Percentiles rank a stretch among this genome's conserved stretches.
Conservation (phyloP, 352 stramenopile genomes). For the Pythium biforme region DNA sequence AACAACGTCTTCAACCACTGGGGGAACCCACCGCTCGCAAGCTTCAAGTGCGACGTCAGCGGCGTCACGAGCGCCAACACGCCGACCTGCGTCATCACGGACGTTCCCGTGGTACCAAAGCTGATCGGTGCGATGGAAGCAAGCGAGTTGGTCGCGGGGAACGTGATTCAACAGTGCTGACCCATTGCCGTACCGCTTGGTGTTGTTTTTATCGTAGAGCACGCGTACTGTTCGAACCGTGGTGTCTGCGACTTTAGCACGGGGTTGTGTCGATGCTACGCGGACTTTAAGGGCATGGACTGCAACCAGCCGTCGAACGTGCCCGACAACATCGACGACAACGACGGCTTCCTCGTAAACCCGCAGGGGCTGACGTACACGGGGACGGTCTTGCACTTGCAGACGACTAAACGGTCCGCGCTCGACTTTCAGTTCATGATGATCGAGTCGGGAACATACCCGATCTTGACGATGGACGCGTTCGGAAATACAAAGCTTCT, state of each 20-base stretch:
- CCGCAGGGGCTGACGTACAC: constrained; percentile 50
- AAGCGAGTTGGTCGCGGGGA: too few species aligned
- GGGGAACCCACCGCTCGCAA: constrained; percentile 67
- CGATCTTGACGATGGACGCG: constrained; percentile 57
- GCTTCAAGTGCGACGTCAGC: constrained; percentile 78
- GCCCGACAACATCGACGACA: constrained; percentile 64
- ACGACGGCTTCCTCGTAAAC: constrained; percentile 71
- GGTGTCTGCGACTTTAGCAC: constrained; percentile 72
- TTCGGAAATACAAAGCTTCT: constrained; percentile 49
- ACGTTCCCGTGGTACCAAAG: constrained; percentile 43
- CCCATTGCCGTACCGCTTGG: background rate
- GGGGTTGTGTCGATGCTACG: constrained; percentile 69
- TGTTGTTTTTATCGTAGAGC: constrained; percentile 41
- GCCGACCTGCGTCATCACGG: constrained; percentile 65
- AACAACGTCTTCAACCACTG: constrained; percentile 84
- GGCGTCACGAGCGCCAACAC: constrained; percentile 41
- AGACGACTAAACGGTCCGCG: constrained; percentile 51
- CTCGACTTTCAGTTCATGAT: constrained; percentile 67
- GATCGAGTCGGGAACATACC: constrained; percentile 44
- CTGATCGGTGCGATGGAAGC: constrained; percentile 41
- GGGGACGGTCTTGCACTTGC: constrained; percentile 60
- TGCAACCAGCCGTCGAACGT: constrained; percentile 70
- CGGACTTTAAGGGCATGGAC: constrained; percentile 71
- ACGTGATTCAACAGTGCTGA: background rate
- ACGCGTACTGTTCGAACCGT: constrained; percentile 76